Percentiles rank a stretch among this genome's conserved stretches.
These are phyloP conservation scores for Basidiobolus meristosporus DNA, from an alignment of 371 early-diverging fungal species.

Conservation along the genomic window DNA sequence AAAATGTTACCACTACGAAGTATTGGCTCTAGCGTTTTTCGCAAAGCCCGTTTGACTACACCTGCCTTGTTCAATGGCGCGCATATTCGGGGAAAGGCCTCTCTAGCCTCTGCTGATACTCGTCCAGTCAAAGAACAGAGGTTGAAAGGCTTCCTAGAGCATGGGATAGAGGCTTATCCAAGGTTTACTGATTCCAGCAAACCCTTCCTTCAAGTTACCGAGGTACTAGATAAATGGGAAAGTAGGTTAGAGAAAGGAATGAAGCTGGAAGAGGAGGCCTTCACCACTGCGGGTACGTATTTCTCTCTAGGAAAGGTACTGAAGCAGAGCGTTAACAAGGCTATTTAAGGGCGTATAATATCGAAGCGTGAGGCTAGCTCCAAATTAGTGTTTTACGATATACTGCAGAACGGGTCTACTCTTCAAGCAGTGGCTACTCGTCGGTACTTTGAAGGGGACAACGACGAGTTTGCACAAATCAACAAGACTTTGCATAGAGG, in stretches of 20 bases:
- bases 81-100: too few species aligned
- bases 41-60: too few species aligned
- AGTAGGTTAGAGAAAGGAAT: neutral
- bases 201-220: neutral
- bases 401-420: constrained; percentile 83
- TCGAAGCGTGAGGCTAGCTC: constrained; percentile 60
- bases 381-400: constrained; percentile 89
- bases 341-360: neutral
- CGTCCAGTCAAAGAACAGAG: constrained; percentile 1
- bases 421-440: constrained; percentile 86
- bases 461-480: constrained; percentile 56
- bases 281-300: neutral
- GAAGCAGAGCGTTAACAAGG: neutral
- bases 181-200: neutral
- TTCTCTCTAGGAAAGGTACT: neutral
- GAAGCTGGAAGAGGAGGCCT: neutral
- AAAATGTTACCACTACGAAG: too few species aligned
- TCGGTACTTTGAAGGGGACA: constrained; percentile 22
- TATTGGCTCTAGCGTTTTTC: too few species aligned
- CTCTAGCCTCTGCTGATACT: neutral
- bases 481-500: constrained; percentile 29
- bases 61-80: too few species aligned
- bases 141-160: neutral
- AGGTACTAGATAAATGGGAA: neutral
- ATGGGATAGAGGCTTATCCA: neutral